These are phyloP conservation scores for Decorospora gaudefroyi DNA, from an alignment of 2,329 filamentous ascomycete genomes.

Conservation along the genomic window DNA sequence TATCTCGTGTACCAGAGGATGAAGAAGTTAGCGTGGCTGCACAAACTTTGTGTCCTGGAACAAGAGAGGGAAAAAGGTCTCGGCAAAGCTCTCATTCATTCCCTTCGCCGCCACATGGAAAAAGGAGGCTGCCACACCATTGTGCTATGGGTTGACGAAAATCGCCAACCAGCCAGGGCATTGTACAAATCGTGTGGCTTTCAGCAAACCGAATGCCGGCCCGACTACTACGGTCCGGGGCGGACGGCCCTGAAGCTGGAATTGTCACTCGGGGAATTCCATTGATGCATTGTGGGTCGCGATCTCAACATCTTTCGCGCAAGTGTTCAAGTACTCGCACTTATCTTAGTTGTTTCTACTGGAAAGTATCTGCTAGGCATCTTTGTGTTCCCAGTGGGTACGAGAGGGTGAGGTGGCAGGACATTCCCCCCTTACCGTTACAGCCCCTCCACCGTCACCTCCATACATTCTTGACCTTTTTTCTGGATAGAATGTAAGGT, in stretches of 20 bases:
- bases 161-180: slow-evolving; percentile 50
- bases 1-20: slow-evolving; percentile 46
- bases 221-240: slow-evolving; percentile 57
- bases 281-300: no score
- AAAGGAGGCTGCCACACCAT: slow-evolving; percentile 55
- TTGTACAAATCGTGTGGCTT: slow-evolving; percentile 56
- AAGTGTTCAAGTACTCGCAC: no score
- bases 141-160: slow-evolving; percentile 59
- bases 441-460: slow-evolving; percentile 21
- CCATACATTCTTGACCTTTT: slow-evolving; percentile 36
- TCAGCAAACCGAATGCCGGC: slow-evolving; percentile 52
- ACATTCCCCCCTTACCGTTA: slow-evolving; percentile 39
- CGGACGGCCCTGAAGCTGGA: slow-evolving; percentile 48
- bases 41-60: slow-evolving; percentile 58
- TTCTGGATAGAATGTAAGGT: slow-evolving; percentile 31
- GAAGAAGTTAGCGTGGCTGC: slow-evolving; percentile 50
- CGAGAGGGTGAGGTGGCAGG: slow-evolving; percentile 28
- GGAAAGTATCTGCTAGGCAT: no score
- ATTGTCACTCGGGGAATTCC: slow-evolving; percentile 20
- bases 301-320: background rate
- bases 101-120: slow-evolving; percentile 50
- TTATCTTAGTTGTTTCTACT: no score
- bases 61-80: slow-evolving; percentile 54
- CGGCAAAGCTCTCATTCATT: slow-evolving; percentile 52
- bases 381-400: slow-evolving; percentile 3